Evolutionary conservation across 306 rosid species (phyloP), one percentile per base, ranked within the genome.

Genomic region (Arachis stenosperma): DNA sequence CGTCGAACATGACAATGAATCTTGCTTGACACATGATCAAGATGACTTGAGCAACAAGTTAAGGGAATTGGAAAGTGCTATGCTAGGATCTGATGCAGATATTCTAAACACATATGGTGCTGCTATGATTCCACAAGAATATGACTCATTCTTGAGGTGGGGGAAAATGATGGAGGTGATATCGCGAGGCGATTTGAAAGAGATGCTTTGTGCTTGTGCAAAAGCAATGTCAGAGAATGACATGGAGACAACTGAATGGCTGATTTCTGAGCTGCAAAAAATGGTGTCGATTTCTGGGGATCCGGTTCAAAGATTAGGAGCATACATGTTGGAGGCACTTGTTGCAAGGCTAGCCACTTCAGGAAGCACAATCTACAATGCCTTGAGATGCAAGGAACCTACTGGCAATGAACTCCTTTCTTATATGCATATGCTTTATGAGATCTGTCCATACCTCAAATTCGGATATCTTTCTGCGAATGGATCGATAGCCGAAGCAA

Each of bases 391-490:
- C 75, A 88, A 85, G 73, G 98, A 93, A 62, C 98, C 96, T 62
- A 81, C 86, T 7, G 67, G 95, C 40, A 78, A 78, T 4, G 92
- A 91, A 69, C 84, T 91, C 47, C 88, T 91, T 41, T 86, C 98
- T 6, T 82, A 89, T 71, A 93, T 93, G 98, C 90, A 89, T 57
- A 43, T 79, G 30, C 92, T 93, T 41, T 93, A 86, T 68, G 98
- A 91, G 78, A 64, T 91, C 59, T 86, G 91, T 57, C 98, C 98
- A 47, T 90, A 83, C 76, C 85, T 93, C 81, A 93, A 93, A 72
- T 91, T 93, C 57, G 96, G 98, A 0, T 91, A 89, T 66, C 79
- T 93, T 87, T 89, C 98, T 22, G 98, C 97, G 44, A 91, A 91
- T 79, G 98, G 98, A 52, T 94, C 90, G 42, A 93, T 93, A 69